A percentile compares a stretch with the other conserved stretches of the same genome.
Conservation (phyloP, 2,329 filamentous ascomycete genomes). For the Verticillium tricorpus region DNA sequence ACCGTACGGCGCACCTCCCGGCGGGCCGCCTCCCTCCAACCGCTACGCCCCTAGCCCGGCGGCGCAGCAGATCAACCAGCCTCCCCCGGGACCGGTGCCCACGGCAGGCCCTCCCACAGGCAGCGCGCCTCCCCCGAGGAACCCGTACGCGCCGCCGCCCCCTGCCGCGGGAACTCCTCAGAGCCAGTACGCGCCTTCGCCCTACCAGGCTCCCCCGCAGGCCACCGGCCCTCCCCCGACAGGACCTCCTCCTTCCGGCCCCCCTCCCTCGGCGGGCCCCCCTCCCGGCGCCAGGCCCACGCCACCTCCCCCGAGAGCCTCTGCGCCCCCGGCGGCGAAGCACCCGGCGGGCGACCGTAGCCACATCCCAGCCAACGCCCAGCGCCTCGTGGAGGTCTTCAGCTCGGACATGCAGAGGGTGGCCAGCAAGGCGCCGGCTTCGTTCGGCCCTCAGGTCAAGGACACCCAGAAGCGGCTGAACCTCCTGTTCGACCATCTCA, state of each 20-base stretch:
- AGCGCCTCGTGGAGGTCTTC: constrained; percentile 76
- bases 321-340: constrained; percentile 54
- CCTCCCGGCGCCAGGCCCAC: constrained; percentile 24
- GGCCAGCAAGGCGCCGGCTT: constrained; percentile 77
- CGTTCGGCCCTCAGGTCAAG: constrained; percentile 82
- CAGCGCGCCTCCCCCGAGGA: constrained; percentile 37
- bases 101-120: constrained; percentile 30
- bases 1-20: constrained; percentile 79
- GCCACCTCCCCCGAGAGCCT: constrained; percentile 42
- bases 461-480: constrained; percentile 91
- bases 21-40: constrained; percentile 63
- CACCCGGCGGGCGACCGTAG: constrained; percentile 83
- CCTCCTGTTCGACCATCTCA: constrained; percentile 93
- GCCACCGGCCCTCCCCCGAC: constrained; percentile 15
- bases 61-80: constrained; percentile 38
- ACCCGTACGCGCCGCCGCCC: constrained; percentile 39
- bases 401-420: constrained; percentile 84
- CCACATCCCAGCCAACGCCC: constrained; percentile 75
- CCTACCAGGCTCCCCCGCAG: constrained; percentile 37
- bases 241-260: constrained; percentile 31
- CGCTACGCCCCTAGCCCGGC: constrained; percentile 69
- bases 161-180: constrained; percentile 41
- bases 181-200: constrained; percentile 58
- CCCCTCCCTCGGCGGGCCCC: constrained; percentile 29
- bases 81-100: constrained; percentile 36